Conservation (phyloP, 2,329 filamentous ascomycete species). For the Chaetomium olivaceum region DNA sequence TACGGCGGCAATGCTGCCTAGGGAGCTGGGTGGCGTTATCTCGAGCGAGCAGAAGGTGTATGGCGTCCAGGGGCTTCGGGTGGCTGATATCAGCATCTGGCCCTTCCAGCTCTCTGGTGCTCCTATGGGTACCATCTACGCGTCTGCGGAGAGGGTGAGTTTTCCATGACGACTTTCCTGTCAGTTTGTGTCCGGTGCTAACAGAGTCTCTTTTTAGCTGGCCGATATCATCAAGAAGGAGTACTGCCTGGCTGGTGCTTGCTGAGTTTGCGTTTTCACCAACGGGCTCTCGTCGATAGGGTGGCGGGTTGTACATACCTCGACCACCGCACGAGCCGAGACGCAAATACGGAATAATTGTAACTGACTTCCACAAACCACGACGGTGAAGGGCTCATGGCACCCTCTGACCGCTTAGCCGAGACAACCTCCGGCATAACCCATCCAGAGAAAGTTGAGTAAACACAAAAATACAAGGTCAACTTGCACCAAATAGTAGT, state of each 20-base stretch:
- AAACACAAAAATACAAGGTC: background rate
- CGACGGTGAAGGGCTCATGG: background rate
- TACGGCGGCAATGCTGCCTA: conserved; percentile 31
- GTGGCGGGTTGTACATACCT: background rate
- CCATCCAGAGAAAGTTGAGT: background rate
- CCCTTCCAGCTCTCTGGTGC: conserved; percentile 29
- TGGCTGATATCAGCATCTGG: conserved; percentile 31
- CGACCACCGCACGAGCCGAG: background rate
- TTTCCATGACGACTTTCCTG: background rate
- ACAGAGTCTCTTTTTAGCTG: conserved; percentile 20
- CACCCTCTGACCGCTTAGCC: background rate
- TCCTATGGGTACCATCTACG: conserved; percentile 33
- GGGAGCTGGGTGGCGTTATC: conserved; percentile 24
- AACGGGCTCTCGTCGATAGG: background rate
- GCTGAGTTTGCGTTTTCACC: background rate
- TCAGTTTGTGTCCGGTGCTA: background rate
- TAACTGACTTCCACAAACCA: background rate
- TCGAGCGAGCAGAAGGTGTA: conserved; percentile 28
- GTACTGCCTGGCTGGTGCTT: conserved; percentile 21
- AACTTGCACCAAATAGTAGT: background rate
- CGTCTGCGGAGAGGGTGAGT: conserved; percentile 28
- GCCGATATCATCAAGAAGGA: conserved; percentile 33
- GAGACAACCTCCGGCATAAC: background rate
- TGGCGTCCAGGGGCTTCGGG: conserved; percentile 23
- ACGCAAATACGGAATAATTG: background rate